Evolutionary conservation across 2,329 filamentous ascomycete species (phyloP).

Genomic region (Aspergillus niger): DNA sequence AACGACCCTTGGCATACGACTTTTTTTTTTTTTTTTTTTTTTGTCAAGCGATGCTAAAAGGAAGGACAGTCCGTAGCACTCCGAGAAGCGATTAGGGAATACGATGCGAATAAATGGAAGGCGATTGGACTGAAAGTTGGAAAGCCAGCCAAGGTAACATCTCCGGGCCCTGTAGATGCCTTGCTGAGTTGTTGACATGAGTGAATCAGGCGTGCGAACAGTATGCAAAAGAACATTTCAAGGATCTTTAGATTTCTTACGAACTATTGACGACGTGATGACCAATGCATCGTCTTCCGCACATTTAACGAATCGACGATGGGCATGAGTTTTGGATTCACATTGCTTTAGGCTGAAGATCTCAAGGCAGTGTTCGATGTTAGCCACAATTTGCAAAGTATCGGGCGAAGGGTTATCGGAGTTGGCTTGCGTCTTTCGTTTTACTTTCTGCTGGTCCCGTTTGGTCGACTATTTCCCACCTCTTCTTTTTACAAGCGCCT

Average conservation of each 20-base stretch:
- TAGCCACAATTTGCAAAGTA: slow-evolving; percentile 13
- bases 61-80: slow-evolving; percentile 53
- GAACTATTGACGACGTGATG: slow-evolving; percentile 38
- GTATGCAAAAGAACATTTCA: slow-evolving; percentile 94
- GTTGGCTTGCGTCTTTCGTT: slow-evolving; percentile 8
- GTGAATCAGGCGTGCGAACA: slow-evolving; percentile 72
- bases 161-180: slow-evolving; percentile 16
- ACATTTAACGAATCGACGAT: slow-evolving; percentile 14
- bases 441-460: slow-evolving; percentile 12
- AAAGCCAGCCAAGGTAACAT: slow-evolving; percentile 85
- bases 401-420: slow-evolving; percentile 14
- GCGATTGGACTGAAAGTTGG: slow-evolving; percentile 93
- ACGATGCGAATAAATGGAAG: slow-evolving; percentile 99
- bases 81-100: slow-evolving; percentile 94
- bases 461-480: slow-evolving; percentile 13
- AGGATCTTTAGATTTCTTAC: slow-evolving; percentile 40
- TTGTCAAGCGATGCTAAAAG: neutral
- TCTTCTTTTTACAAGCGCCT: neutral
- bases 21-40: neutral
- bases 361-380: slow-evolving; percentile 4
- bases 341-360: slow-evolving; percentile 21
- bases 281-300: slow-evolving; percentile 26
- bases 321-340: slow-evolving; percentile 18
- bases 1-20: slow-evolving; percentile 25
- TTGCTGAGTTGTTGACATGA: slow-evolving; percentile 20